Base-by-base conservation (phyloP, 108 stramenopile species). In the Aurantiochytrium sp. region DNA sequence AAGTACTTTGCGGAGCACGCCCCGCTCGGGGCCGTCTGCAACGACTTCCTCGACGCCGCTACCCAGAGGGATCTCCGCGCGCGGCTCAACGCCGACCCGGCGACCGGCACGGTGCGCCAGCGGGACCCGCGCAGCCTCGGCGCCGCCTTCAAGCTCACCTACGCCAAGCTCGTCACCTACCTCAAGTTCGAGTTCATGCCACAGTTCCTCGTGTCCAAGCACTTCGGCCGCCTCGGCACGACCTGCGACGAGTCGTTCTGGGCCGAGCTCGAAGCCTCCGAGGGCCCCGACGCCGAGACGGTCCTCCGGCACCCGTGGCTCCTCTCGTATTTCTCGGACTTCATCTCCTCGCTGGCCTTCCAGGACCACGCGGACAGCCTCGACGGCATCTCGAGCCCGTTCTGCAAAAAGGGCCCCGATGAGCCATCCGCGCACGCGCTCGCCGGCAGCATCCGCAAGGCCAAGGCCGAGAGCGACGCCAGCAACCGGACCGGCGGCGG, bases 161-260 rank as follows among this genome's bases (percentile, higher is more conserved):
- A 81, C 22, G 69, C 41, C 37, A 81, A 81, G 22, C 42, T 81
- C 5, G 24, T 81, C 42, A 45, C 69, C 8, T 39, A 21, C 36
- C 69, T 81, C 41, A 81, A 81, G 69, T 81, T 81, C 22, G 69
- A 81, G 42, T 81, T 81, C 42, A 81, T 81, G 69, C 69, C 69
- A 4, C 69, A 81, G 22, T 81, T 81, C 22, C 69, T 81, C 37
- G 69, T 81, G 6, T 81, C 69, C 45, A 30, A 81, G 37, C 37
- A 81, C 36, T 81, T 81, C 22, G 42, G 41, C 36, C 37, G 42
- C 21, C 69, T 81, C 17, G 69, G 42, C 22, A 22, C 41, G 15
- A 5, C 27, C 5, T 19, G 10, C 4, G 69, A 81, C 22, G 69
- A 81, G 42, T 81, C 69, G 27, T 32, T 59, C 31, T 59, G 55